Percentiles rank a stretch among this genome's conserved stretches.
Evolutionary conservation across 371 early-diverging fungal species (phyloP).

Genomic region (Apophysomyces trapeziformis): DNA sequence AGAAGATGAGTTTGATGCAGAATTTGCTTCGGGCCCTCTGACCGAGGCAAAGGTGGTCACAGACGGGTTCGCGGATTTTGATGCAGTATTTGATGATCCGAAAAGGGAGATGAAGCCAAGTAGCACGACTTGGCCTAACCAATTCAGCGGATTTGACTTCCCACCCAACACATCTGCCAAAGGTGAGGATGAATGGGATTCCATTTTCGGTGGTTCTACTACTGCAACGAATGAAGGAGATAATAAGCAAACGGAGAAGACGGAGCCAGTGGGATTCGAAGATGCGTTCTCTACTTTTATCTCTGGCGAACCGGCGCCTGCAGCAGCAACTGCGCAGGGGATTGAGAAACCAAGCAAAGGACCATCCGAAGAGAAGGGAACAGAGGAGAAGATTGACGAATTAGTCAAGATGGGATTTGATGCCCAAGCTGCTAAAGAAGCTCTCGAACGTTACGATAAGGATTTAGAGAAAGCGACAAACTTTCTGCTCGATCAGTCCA

Average conservation of each 20-base stretch:
- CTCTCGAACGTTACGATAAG: constrained; percentile 69
- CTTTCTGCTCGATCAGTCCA: constrained; percentile 64
- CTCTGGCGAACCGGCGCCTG: background rate
- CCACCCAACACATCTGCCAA: constrained; percentile 14
- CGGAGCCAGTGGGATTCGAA: constrained; percentile 31
- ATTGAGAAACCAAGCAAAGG: constrained; percentile 1
- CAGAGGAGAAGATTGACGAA: constrained; percentile 47
- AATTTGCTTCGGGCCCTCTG: constrained; percentile 37
- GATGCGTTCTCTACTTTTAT: constrained; percentile 37
- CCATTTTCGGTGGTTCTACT: constrained; percentile 42
- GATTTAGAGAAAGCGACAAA: constrained; percentile 74
- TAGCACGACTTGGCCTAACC: constrained; percentile 34
- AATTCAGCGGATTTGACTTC: constrained; percentile 42
- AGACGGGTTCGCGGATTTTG: constrained; percentile 42
- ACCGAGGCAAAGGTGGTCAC: constrained; percentile 39
- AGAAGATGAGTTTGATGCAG: constrained; percentile 44
- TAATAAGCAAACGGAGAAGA: constrained; percentile 6
- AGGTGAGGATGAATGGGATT: constrained; percentile 46
- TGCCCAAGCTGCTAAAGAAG: constrained; percentile 62
- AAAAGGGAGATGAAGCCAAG: constrained; percentile 6
- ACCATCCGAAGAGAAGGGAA: constrained; percentile 5
- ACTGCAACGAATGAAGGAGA: constrained; percentile 13
- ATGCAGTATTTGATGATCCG: constrained; percentile 45
- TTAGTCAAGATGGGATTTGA: constrained; percentile 72
- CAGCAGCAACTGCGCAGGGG: background rate